Evolutionary conservation across 2,329 filamentous ascomycete species (phyloP).

Genomic region (Fusarium graminum): DNA sequence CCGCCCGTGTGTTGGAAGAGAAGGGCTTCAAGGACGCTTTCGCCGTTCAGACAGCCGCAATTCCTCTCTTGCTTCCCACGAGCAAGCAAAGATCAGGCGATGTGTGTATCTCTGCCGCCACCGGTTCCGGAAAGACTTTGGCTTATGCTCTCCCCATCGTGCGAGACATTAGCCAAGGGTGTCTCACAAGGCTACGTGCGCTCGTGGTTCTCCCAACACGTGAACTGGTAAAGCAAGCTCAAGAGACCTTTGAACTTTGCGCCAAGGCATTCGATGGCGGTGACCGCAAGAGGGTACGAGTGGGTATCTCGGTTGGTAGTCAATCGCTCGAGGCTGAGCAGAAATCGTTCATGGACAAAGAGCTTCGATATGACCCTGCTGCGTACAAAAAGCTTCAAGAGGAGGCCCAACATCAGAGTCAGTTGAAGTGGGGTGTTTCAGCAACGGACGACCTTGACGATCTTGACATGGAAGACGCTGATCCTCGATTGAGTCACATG

Average conservation of each 20-base stretch:
- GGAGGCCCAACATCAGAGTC: slow-evolving; percentile 25
- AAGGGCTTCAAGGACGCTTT: slow-evolving; percentile 64
- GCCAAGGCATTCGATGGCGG: slow-evolving; percentile 69
- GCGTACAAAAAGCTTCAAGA: slow-evolving; percentile 57
- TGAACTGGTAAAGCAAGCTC: slow-evolving; percentile 89
- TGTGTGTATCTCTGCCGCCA: slow-evolving; percentile 90
- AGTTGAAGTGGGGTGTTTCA: slow-evolving; percentile 17
- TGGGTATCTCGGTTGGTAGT: slow-evolving; percentile 87
- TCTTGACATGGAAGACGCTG: slow-evolving; percentile 36
- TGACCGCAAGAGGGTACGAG: slow-evolving; percentile 75
- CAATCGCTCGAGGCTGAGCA: slow-evolving; percentile 78
- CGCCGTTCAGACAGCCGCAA: slow-evolving; percentile 63
- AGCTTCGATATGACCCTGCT: slow-evolving; percentile 73
- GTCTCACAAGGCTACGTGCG: slow-evolving; percentile 77
- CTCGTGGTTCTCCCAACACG: slow-evolving; percentile 91
- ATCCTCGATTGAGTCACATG: slow-evolving; percentile 54
- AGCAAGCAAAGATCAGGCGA: slow-evolving; percentile 76
- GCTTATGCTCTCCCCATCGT: slow-evolving; percentile 91
- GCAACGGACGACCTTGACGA: slow-evolving; percentile 39
- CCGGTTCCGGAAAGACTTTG: slow-evolving; percentile 94
- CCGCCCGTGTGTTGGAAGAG: slow-evolving; percentile 72
- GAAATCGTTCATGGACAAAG: slow-evolving; percentile 59
- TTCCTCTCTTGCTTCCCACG: slow-evolving; percentile 82
- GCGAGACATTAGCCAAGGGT: slow-evolving; percentile 75
- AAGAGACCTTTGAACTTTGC: slow-evolving; percentile 81